Percentiles rank a stretch among this genome's conserved stretches.
These are phyloP conservation scores for Aspergillus floridensis DNA, from an alignment of 2,329 filamentous ascomycete genomes.

Conservation along the genomic window DNA sequence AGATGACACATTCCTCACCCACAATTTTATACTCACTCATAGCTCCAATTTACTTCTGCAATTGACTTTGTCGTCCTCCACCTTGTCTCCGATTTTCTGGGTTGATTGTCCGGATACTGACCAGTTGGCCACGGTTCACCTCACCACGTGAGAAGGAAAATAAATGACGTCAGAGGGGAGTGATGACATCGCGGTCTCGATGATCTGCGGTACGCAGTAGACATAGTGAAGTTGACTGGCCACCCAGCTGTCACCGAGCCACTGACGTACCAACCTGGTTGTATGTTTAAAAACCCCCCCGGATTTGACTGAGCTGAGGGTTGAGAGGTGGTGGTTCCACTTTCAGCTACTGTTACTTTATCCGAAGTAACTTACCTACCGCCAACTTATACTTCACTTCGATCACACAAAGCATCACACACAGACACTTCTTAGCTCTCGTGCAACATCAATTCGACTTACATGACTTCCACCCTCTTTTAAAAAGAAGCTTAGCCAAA, in stretches of 20 bases:
- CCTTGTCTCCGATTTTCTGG: too few relatives aligned
- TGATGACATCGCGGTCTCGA: constrained; percentile 1
- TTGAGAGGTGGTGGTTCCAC: neutral
- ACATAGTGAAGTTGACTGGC: neutral
- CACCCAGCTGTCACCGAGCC: neutral
- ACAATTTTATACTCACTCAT: too few relatives aligned
- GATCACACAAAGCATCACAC: too few relatives aligned
- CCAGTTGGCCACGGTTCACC: neutral
- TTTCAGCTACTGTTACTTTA: too few relatives aligned
- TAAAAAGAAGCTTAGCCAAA: constrained; percentile 11
- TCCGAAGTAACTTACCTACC: too few relatives aligned
- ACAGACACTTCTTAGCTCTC: too few relatives aligned
- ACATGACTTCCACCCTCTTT: too few relatives aligned
- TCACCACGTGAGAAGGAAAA: constrained; percentile 3
- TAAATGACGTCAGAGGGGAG: constrained; percentile 1
- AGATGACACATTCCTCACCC: neutral
- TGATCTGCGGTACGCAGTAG: neutral
- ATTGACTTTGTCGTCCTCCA: constrained; percentile 3
- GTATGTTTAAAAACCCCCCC: neutral
- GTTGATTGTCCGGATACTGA: neutral
- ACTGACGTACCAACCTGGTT: neutral
- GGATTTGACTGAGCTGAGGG: neutral
- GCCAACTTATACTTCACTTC: neutral
- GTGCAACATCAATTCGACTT: too few relatives aligned
- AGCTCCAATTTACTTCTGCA: neutral